phyloP scores from a whole-genome alignment of 257 asterid species.

The Solanum ossicruentum region DNA sequence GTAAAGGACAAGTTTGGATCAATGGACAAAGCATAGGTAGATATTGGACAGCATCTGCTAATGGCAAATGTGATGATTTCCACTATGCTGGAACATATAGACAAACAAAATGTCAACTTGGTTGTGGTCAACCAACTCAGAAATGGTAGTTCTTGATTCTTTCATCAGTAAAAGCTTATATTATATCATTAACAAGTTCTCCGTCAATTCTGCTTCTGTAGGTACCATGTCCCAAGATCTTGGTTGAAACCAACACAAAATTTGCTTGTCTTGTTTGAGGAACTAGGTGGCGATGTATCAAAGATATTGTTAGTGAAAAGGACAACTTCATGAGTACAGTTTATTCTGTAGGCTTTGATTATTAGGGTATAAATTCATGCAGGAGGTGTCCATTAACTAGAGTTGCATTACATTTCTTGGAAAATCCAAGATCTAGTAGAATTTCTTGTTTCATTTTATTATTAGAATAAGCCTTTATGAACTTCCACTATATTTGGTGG shows the following conservation, averaged over 20 bases:
- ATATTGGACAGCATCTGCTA: constrained; percentile 45
- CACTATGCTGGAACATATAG: constrained; percentile 40
- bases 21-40: constrained; percentile 73
- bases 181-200: too few species aligned
- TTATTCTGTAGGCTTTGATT: not conserved
- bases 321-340: not conserved
- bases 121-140: constrained; percentile 60
- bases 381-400: not conserved
- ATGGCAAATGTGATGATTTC: constrained; percentile 41
- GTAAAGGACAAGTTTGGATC: constrained; percentile 77
- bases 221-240: constrained; percentile 81
- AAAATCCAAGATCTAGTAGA: not conserved
- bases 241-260: constrained; percentile 54
- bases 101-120: constrained; percentile 45
- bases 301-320: constrained; percentile 34
- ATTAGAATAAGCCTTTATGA: not conserved
- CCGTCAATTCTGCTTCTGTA: not conserved
- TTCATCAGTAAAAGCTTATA: not conserved
- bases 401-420: not conserved
- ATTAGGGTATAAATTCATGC: not conserved
- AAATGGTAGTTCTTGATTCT: constrained; percentile 28
- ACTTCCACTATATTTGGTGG: not conserved
- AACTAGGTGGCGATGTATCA: constrained; percentile 49
- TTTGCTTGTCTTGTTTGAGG: constrained; percentile 48
- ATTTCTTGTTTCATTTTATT: not conserved